These are phyloP conservation scores for Phaffomyces opuntiae DNA, from an alignment of 805 yeast genomes.

Conservation along the genomic window DNA sequence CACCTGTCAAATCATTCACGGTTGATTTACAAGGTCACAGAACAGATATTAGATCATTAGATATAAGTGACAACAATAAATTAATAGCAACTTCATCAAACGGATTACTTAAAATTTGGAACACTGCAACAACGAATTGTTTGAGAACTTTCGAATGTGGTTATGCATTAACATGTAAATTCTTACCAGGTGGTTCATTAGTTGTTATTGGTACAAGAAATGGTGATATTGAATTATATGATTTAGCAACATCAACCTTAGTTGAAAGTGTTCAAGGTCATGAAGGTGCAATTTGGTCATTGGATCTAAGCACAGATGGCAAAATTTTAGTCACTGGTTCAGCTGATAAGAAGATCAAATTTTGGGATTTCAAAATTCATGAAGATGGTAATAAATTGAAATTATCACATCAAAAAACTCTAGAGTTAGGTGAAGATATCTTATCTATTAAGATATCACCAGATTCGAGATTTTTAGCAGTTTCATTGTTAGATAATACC, in stretches of 20 bases:
- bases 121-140: conserved; percentile 62
- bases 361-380: conserved; percentile 77
- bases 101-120: conserved; percentile 88
- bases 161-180: conserved; percentile 71
- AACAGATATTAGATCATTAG: conserved; percentile 78
- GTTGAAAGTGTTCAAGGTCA: conserved; percentile 75
- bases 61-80: conserved; percentile 73
- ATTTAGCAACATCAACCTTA: conserved; percentile 73
- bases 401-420: conserved; percentile 66
- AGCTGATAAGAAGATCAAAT: conserved; percentile 83
- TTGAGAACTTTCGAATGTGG: conserved; percentile 86
- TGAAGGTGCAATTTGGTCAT: conserved; percentile 80
- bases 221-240: conserved; percentile 80
- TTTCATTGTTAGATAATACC: conserved; percentile 85
- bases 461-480: conserved; percentile 69
- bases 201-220: conserved; percentile 83
- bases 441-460: conserved; percentile 75
- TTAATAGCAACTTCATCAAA: conserved; percentile 85
- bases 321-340: conserved; percentile 83
- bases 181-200: conserved; percentile 87
- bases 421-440: conserved; percentile 84
- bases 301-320: conserved; percentile 84
- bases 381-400: conserved; percentile 53
- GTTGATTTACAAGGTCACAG: conserved; percentile 84
- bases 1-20: conserved; percentile 42